Conservation (phyloP, 2,329 filamentous ascomycete genomes). For the Pseudohalonectria lignicola region DNA sequence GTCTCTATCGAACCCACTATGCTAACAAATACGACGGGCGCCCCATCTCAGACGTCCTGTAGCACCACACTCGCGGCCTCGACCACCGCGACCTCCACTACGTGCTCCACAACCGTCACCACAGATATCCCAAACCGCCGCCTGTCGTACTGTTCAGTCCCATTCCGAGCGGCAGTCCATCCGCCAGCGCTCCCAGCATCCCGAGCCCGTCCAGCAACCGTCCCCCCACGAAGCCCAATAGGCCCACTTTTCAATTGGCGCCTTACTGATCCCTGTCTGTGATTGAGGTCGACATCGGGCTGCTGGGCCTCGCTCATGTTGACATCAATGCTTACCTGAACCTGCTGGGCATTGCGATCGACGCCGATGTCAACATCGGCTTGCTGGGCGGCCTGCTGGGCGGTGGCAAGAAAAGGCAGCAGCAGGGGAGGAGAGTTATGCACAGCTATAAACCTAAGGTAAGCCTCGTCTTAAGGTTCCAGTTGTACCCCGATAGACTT, state of each 20-base stretch:
- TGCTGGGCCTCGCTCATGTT: conserved; percentile 4
- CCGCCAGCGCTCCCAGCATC: not conserved
- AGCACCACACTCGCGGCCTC: too few species aligned
- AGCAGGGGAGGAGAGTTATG: too few species aligned
- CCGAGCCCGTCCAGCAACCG: not conserved
- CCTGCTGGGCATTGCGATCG: conserved; percentile 2
- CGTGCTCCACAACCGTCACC: not conserved
- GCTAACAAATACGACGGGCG: too few species aligned
- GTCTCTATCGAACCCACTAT: too few species aligned
- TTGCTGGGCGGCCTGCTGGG: not conserved
- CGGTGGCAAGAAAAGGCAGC: not conserved
- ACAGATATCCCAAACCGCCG: not conserved
- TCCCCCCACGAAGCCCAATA: not conserved
- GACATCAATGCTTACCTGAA: conserved; percentile 5
- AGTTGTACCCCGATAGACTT: too few species aligned
- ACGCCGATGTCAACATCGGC: conserved; percentile 1
- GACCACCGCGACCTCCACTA: conserved; percentile 8
- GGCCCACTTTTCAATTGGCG: not conserved
- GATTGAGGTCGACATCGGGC: conserved; percentile 4
- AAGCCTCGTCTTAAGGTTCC: too few species aligned
- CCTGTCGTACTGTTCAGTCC: too few species aligned
- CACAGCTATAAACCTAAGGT: not conserved
- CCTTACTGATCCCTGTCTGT: not conserved
- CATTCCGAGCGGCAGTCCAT: not conserved
- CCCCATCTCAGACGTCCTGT: too few species aligned